Evolutionary conservation across 345 rosid species (phyloP).

Genomic region (Triadica sebifera): DNA sequence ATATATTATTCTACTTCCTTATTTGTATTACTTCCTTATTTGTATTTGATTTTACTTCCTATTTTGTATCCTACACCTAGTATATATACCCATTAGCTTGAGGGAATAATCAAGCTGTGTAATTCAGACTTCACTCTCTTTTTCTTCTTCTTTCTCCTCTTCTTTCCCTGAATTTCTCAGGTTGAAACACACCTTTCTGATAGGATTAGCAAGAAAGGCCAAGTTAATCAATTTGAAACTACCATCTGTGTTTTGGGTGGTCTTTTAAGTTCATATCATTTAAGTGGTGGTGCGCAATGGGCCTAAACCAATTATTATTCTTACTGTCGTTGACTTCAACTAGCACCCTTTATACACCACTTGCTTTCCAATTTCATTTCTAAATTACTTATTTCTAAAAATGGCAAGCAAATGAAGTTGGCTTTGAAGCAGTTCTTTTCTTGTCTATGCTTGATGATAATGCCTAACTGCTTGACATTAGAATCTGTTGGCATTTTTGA

Average conservation of each 20-base stretch:
- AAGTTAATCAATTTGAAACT: constrained; percentile 97
- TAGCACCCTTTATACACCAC: too few species aligned
- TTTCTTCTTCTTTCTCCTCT: too few species aligned
- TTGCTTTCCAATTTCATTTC: too few species aligned
- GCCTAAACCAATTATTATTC: not conserved
- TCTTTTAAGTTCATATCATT: constrained; percentile 92
- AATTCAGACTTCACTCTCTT: too few species aligned
- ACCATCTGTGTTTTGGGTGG: constrained; percentile 96
- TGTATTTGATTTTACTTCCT: too few species aligned
- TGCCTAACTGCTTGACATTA: not conserved
- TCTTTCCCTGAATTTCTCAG: too few species aligned
- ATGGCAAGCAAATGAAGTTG: not conserved
- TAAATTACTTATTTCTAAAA: constrained; percentile 1
- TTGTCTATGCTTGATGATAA: not conserved
- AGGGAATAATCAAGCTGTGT: too few species aligned
- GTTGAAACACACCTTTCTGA: constrained; percentile 70
- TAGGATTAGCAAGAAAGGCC: constrained; percentile 80
- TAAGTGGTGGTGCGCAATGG: constrained; percentile 75
- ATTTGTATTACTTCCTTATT: too few species aligned
- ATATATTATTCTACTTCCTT: too few species aligned
- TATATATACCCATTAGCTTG: too few species aligned
- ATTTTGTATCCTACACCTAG: too few species aligned
- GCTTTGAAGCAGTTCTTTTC: too few species aligned
- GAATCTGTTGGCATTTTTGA: not conserved
- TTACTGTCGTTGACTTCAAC: not conserved